A percentile compares a stretch with the other conserved stretches of the same genome.
Evolutionary conservation across 768 basidiomycete genomes (phyloP).

Genomic region (Serendipita sp.): DNA sequence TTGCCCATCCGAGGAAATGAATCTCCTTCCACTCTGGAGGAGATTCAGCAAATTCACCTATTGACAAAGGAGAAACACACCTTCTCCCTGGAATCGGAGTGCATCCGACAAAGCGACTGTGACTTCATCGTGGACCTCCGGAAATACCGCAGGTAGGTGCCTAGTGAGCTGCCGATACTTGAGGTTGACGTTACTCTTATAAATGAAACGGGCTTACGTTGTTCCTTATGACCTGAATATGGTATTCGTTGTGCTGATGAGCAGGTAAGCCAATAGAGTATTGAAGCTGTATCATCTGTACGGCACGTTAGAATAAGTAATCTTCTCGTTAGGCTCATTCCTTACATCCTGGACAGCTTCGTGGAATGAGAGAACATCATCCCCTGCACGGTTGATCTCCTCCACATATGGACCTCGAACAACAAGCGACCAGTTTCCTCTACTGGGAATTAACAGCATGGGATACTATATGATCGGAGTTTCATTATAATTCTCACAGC

Average conservation of each 20-base stretch:
- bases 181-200: background rate
- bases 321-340: background rate
- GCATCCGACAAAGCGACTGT: background rate
- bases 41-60: background rate
- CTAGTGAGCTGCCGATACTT: background rate
- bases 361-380: slow-evolving; percentile 12
- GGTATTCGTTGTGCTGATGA: background rate
- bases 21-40: slow-evolving; percentile 21
- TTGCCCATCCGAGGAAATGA: slow-evolving; percentile 15
- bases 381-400: slow-evolving; percentile 13
- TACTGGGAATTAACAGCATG: background rate
- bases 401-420: slow-evolving; percentile 10
- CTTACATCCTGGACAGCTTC: background rate
- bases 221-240: background rate
- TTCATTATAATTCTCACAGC: background rate
- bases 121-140: slow-evolving; percentile 8
- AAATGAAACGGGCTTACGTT: background rate
- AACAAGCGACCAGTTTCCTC: background rate
- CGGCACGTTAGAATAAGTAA: too few species aligned
- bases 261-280: background rate
- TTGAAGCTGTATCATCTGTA: background rate
- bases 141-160: slow-evolving; percentile 1
- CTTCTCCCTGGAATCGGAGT: background rate
- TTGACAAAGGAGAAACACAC: background rate
- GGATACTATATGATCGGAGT: background rate